A percentile compares a stretch with the other conserved stretches of the same genome.
Evolutionary conservation across 306 rosid genomes (phyloP).

Genomic region (Fragaria nilgerrensis): DNA sequence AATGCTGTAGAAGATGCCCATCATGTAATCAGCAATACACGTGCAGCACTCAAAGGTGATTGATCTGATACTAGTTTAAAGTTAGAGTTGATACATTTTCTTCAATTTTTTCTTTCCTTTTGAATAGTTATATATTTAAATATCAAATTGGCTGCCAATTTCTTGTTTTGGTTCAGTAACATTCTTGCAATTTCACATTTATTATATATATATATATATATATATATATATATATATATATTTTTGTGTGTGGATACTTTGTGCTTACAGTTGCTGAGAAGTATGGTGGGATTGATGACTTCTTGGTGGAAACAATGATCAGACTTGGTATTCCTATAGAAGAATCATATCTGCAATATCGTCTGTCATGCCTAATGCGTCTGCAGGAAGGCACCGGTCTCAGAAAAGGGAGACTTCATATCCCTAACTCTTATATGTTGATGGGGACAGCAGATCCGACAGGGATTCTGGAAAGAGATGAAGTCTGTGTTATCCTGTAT

Average conservation of each 20-base stretch:
- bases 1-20: constrained; percentile 42
- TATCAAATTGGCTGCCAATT: neutral
- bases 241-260: neutral
- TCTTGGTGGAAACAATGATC: constrained; percentile 46
- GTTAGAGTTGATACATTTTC: neutral
- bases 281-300: constrained; percentile 57
- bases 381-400: constrained; percentile 46
- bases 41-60: constrained; percentile 63
- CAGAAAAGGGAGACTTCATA: constrained; percentile 45
- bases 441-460: constrained; percentile 94
- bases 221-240: too few relatives aligned
- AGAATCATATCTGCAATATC: constrained; percentile 56
- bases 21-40: constrained; percentile 42
- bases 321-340: constrained; percentile 64
- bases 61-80: constrained; percentile 1
- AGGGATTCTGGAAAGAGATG: constrained; percentile 35
- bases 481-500: constrained; percentile 80
- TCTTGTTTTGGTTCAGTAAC: neutral
- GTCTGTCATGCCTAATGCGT: constrained; percentile 35
- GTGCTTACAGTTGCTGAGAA: constrained; percentile 45
- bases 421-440: constrained; percentile 53
- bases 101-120: neutral
- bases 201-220: neutral
- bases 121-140: neutral
- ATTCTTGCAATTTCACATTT: neutral